Evolutionary conservation across 2,329 filamentous ascomycete species (phyloP).

Genomic region (Calonectria montana): DNA sequence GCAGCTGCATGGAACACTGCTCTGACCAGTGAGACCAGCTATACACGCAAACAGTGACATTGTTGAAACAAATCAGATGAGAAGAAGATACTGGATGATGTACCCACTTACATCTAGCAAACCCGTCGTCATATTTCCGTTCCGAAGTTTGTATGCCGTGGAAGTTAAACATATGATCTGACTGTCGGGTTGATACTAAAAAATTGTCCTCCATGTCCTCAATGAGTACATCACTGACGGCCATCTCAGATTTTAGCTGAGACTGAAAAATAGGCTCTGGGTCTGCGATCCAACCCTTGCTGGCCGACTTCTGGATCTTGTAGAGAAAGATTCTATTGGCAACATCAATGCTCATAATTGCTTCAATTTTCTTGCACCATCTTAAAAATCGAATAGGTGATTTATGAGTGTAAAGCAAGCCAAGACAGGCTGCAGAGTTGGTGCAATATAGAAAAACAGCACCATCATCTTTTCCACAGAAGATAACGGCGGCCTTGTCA

Average conservation of each 20-base stretch:
- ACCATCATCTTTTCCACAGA: conserved; percentile 52
- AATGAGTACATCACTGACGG: conserved; percentile 42
- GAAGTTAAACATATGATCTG: conserved; percentile 45
- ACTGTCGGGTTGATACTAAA: conserved; percentile 45
- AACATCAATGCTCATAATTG: conserved; percentile 43
- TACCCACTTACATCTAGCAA: conserved; percentile 31
- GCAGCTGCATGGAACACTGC: conserved; percentile 22
- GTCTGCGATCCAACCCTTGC: conserved; percentile 19
- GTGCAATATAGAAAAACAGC: conserved; percentile 45
- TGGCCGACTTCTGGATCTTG: conserved; percentile 22
- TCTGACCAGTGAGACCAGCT: conserved; percentile 44
- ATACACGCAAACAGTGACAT: conserved; percentile 34
- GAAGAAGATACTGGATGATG: conserved; percentile 31
- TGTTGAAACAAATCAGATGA: conserved; percentile 46
- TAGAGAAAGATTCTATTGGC: conserved; percentile 39
- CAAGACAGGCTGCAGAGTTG: conserved; percentile 24
- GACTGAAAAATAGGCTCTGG: conserved; percentile 30
- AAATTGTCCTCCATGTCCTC: conserved; percentile 40
- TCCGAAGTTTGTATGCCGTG: conserved; percentile 33
- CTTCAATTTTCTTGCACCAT: conserved; percentile 36
- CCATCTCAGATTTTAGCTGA: conserved; percentile 36
- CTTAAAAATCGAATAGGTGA: conserved; percentile 40
- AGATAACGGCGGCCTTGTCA: conserved; percentile 38
- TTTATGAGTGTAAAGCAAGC: conserved; percentile 45
- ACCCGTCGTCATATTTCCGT: neutral